phyloP scores from a whole-genome alignment of 2,329 filamentous ascomycete species.

The Cercospora citrullina region DNA sequence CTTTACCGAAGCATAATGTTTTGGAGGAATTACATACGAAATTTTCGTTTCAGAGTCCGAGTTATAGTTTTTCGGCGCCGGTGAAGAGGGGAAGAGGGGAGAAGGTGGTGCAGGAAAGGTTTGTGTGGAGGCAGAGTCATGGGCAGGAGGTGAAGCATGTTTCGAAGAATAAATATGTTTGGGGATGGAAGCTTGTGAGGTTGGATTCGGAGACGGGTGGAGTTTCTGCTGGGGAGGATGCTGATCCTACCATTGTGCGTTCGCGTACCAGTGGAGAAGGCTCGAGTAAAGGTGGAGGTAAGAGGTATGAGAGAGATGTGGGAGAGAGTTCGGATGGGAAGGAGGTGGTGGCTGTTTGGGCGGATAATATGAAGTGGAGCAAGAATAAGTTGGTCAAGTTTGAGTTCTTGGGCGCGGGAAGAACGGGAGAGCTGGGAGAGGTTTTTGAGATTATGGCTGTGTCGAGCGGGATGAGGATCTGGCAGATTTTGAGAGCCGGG shows the following conservation, averaged over 20 bases:
- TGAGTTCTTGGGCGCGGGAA: constrained; percentile 22
- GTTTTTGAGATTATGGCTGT: constrained; percentile 24
- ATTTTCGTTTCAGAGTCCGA: constrained; percentile 10
- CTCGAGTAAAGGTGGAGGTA: constrained; percentile 1
- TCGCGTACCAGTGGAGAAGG: neutral
- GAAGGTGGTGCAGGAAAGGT: constrained; percentile 17
- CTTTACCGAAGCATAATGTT: constrained; percentile 15
- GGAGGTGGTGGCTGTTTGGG: constrained; percentile 28
- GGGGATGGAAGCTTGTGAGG: constrained; percentile 28
- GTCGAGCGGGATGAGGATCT: constrained; percentile 20
- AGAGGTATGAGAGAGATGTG: constrained; percentile 12
- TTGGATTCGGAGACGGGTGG: constrained; percentile 2
- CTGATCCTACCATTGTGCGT: neutral
- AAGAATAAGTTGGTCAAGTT: constrained; percentile 26
- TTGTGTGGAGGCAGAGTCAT: constrained; percentile 26
- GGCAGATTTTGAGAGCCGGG: constrained; percentile 19
- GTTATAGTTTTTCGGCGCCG: constrained; percentile 15
- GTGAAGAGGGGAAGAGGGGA: constrained; percentile 10
- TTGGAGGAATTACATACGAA: constrained; percentile 13
- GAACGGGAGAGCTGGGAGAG: constrained; percentile 20
- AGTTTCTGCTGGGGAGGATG: neutral
- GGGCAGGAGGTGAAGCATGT: constrained; percentile 24
- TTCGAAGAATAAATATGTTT: constrained; percentile 14
- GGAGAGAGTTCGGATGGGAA: constrained; percentile 24
- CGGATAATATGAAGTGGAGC: constrained; percentile 22